Evolutionary conservation across 78 protist species (phyloP).

Genomic region (Creolimax fragrantissima): DNA sequence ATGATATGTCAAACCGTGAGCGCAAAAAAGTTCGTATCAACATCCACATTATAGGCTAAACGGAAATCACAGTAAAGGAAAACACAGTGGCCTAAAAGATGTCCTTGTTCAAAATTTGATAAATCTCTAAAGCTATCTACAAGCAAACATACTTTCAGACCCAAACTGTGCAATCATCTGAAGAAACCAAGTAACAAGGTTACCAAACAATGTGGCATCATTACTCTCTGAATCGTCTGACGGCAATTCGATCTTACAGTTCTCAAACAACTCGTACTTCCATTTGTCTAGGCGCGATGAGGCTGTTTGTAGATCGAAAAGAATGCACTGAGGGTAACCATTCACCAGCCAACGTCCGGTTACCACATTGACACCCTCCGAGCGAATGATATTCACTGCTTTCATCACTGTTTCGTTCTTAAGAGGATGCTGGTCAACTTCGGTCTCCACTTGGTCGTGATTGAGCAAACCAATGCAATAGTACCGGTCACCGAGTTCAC

Average conservation of each 20-base stretch:
- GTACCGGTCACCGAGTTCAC: conserved; percentile 27
- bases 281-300: neutral
- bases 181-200: conserved; percentile 44
- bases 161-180: neutral
- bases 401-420: neutral
- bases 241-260: neutral
- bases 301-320: neutral
- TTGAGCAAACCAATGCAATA: conserved; percentile 59
- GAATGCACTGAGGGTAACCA: conserved; percentile 31
- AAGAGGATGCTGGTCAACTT: conserved; percentile 50
- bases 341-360: conserved; percentile 75
- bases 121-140: too few relatives aligned
- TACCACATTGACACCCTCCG: conserved; percentile 46
- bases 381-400: conserved; percentile 38
- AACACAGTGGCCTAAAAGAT: too few relatives aligned
- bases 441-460: conserved; percentile 44
- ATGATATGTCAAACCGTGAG: neutral
- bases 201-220: conserved; percentile 64
- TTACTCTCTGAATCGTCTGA: conserved; percentile 57
- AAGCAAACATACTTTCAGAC: neutral
- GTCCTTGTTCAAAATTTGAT: too few relatives aligned
- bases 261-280: neutral
- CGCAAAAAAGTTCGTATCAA: too few relatives aligned
- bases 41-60: too few relatives aligned
- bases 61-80: too few relatives aligned